Base-by-base conservation (phyloP, 306 rosid genomes). In the Inga leiocalycina region DNA sequence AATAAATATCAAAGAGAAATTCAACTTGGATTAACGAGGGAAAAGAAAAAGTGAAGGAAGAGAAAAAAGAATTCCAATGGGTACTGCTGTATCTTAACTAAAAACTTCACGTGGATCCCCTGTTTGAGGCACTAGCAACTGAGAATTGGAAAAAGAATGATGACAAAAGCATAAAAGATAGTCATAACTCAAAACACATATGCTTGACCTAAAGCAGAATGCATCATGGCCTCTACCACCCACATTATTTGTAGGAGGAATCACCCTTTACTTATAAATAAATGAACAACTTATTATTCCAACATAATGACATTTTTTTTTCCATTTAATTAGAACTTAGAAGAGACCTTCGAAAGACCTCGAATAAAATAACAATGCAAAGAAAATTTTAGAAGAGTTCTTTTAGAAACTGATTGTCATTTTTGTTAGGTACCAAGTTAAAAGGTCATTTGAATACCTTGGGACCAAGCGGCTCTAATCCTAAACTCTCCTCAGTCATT, bases 381-480 rank as follows among this genome's bases (percentile, higher is more conserved):
- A 11, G 59, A 80, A 49, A 43, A 0, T 32, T 57, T 56, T 3
- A 37, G 34, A 64, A n/a, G 75, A 57, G 51, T 67, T 35, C 74
- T 62, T 61, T 62, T 30, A 14, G 79, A 77, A 73, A 77, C 37
- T 19, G 37, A 61, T 59, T 67, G 7, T 68, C 49, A 59, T 67
- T 80, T 52, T 80, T 52, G 69, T 56, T 17, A 43, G 61, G 82
- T 67, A 44, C 77, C 32, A 57, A 78, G 79, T 37, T 61, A 79
- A 19, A 64, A 59, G 54, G 13, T 73, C 65, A 73, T 81, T 61
- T 75, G 64, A 54, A 71, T 89, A 95, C 98, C 95, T 91, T 76
- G 16, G 91, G 91, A 83, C 92, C 85, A 66, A 93, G 92, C 52
- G 95, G 95, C 82, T 87, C 89, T 86, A 95, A 90, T 69, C 91